Conservation (phyloP, 2,329 filamentous ascomycete species). For the Phialemoniopsis sp. region DNA sequence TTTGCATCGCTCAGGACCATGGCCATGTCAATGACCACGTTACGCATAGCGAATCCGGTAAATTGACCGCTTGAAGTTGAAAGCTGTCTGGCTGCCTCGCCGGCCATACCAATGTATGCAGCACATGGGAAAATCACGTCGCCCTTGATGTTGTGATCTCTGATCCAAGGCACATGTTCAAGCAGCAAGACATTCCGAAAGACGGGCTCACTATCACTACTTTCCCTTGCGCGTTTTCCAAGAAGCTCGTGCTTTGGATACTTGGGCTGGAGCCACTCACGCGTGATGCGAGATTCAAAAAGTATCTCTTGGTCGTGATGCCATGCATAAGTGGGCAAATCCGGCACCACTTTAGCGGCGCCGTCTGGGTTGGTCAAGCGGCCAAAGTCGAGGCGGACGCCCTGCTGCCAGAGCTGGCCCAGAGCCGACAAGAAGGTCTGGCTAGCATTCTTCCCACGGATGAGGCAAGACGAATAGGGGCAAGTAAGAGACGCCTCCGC, state of each 20-base stretch:
- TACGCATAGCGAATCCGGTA: not conserved
- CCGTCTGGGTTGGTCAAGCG: slow-evolving; percentile 23
- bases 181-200: slow-evolving; percentile 29
- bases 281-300: slow-evolving; percentile 25
- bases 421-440: not conserved
- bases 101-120: slow-evolving; percentile 27
- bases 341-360: slow-evolving; percentile 21
- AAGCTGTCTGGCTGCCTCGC: slow-evolving; percentile 23
- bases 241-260: slow-evolving; percentile 31
- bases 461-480: no score
- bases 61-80: not conserved
- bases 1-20: slow-evolving; percentile 8
- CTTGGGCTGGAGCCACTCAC: slow-evolving; percentile 22
- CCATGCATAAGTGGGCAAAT: slow-evolving; percentile 41
- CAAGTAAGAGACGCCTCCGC: no score
- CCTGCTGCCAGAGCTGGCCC: slow-evolving; percentile 15
- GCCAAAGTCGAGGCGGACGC: slow-evolving; percentile 21
- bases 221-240: slow-evolving; percentile 22
- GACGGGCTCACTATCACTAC: slow-evolving; percentile 20
- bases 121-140: slow-evolving; percentile 45
- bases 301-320: slow-evolving; percentile 36
- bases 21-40: slow-evolving; percentile 1
- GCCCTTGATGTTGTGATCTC: slow-evolving; percentile 43
- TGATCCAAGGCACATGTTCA: slow-evolving; percentile 35
- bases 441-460: no score